Evolutionary conservation across 257 asterid genomes (phyloP).

Genomic region (Solanum rostratum): DNA sequence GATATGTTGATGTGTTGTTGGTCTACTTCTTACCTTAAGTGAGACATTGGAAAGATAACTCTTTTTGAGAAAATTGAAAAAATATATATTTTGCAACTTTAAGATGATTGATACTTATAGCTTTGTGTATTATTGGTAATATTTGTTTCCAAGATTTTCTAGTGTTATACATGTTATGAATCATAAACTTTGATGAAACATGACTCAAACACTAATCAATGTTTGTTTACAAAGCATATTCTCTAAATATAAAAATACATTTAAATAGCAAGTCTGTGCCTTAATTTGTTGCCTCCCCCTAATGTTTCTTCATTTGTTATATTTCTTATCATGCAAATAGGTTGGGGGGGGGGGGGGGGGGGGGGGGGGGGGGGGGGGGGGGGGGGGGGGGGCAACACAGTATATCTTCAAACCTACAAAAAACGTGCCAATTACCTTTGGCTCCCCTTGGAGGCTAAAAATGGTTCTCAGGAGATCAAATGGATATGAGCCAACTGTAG

Average conservation of each 20-base stretch:
- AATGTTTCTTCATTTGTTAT: background rate
- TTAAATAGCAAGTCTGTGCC: background rate
- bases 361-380: no score
- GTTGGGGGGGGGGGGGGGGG: no score
- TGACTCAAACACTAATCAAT: background rate
- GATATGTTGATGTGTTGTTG: no score
- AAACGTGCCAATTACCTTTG: constrained; percentile 44
- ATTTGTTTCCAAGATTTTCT: background rate
- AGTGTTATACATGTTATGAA: background rate
- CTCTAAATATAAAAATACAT: background rate
- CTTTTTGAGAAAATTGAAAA: background rate
- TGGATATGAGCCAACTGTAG: constrained; percentile 93
- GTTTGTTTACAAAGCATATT: background rate
- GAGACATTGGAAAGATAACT: background rate
- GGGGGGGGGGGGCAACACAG: background rate
- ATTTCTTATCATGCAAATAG: background rate
- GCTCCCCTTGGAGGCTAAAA: constrained; percentile 99
- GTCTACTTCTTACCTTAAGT: background rate
- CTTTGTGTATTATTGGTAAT: background rate
- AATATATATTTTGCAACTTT: background rate
- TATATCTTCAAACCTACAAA: background rate
- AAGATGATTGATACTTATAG: background rate
- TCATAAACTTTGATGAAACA: background rate
- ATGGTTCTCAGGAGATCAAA: constrained; percentile 89
- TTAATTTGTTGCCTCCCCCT: background rate